Base-by-base conservation (phyloP, 352 stramenopile species). In the Blastocystis sp. region DNA sequence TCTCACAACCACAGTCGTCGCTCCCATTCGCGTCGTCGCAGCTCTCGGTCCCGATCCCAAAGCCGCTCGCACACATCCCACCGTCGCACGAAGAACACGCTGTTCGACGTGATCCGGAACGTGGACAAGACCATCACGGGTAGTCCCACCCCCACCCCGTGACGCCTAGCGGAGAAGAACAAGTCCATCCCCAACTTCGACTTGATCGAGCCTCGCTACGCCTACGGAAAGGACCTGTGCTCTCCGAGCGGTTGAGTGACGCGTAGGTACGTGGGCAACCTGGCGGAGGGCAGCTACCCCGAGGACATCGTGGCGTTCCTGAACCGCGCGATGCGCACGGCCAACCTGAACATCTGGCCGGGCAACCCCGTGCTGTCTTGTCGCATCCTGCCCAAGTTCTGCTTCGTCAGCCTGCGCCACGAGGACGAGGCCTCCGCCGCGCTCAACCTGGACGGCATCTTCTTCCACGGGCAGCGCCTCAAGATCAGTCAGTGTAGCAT, bases 341-440 rank as follows among this genome's bases (percentile, higher is more conserved):
- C 71, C 2, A 56, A 65, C 66, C 71, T 81, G 9, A 81, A 81
- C 43, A 45, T 53, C 4, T 81, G 71, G 71, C 71, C 71, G 11
- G 71, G 71, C 5, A 81, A 81, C 28, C 71, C n/a, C 11, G 71
- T 81, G 3, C 28, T 81, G 4, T 38, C 40, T 21, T 81, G 71
- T 43, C 71, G 71, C 14, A 38, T 81, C 4, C 48, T 81, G n/a
- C 71, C 71, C 38, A 81, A 81, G 71, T 81, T 81, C 45, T 81
- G 71, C 38, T 81, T 81, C 59, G 71, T 81, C 2, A 81, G 71
- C 66, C 71, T 81, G 19, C 71, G 71, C 1, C 71, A 81, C 59
- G 71, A 81, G 4, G 71, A 81, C 48, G 71, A 81, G 60, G 71
- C 71, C 9, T 66, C 71, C 0, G 53, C 48, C 59, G 71, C 71